Conservation (phyloP, 257 asterid species). For the Linaria vulgaris region DNA sequence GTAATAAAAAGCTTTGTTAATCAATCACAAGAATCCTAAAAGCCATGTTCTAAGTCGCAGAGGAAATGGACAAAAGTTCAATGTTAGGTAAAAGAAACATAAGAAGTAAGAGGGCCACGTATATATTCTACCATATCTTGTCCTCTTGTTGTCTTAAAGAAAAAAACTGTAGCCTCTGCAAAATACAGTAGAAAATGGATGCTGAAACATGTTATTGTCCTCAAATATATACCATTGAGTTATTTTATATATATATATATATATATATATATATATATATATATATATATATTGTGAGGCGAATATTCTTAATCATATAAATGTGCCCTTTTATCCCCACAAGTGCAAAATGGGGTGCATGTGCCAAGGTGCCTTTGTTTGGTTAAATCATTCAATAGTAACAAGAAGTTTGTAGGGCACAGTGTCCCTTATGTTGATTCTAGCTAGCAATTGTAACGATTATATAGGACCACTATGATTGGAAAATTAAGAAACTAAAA, state of each 20-base stretch:
- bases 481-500: conserved; percentile 8
- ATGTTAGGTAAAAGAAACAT: conserved; percentile 30
- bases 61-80: conserved; percentile 6
- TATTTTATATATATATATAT: too few relatives aligned
- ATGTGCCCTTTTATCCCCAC: conserved; percentile 29
- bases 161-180: conserved; percentile 15
- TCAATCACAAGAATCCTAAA: neutral
- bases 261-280: too few relatives aligned
- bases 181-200: conserved; percentile 16
- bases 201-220: conserved; percentile 25
- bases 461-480: conserved; percentile 32
- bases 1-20: neutral
- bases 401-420: conserved; percentile 30
- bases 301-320: conserved; percentile 27
- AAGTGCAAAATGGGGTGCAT: conserved; percentile 37
- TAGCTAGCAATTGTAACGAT: conserved; percentile 29
- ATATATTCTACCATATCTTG: conserved; percentile 32
- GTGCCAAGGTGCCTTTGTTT: conserved; percentile 42
- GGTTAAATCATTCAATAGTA: conserved; percentile 30
- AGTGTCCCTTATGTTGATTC: conserved; percentile 38
- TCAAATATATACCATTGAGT: neutral
- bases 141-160: conserved; percentile 31
- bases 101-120: conserved; percentile 36
- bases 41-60: neutral
- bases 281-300: neutral